A percentile compares a stretch with the other conserved stretches of the same genome.
These are phyloP conservation scores for Leucosporidium creatinivorum DNA, from an alignment of 768 basidiomycete genomes.

Conservation along the genomic window DNA sequence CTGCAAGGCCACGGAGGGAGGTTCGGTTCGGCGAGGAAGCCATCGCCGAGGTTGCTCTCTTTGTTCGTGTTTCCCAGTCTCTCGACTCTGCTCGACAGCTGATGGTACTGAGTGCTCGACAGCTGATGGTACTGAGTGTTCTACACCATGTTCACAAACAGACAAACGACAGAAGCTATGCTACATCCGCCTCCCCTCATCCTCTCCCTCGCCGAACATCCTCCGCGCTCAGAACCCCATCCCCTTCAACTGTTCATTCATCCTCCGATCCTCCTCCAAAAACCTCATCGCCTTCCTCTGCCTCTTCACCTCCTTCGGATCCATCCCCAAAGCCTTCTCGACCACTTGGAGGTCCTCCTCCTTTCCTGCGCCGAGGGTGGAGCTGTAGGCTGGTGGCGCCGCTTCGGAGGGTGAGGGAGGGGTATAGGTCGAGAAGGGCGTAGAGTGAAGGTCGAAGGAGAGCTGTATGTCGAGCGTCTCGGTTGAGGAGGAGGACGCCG, in stretches of 20 bases:
- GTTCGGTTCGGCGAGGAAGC: no score
- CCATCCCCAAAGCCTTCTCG: background rate
- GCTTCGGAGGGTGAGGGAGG: background rate
- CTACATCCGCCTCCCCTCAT: no score
- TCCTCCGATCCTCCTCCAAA: constrained; percentile 18
- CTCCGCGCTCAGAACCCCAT: background rate
- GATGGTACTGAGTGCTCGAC: no score
- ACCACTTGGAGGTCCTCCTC: background rate
- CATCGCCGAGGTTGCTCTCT: no score
- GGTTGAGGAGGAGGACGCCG: background rate
- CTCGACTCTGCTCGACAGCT: no score
- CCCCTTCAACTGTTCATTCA: constrained; percentile 7
- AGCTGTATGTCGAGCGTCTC: background rate
- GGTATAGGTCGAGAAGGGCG: background rate
- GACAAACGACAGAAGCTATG: no score
- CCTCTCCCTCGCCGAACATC: no score
- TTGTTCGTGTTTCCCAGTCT: no score
- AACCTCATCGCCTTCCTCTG: background rate
- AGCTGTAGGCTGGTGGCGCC: constrained; percentile 2
- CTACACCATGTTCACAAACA: no score
- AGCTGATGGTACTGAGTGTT: no score
- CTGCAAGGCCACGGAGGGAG: no score
- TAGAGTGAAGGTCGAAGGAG: background rate
- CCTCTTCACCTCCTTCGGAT: constrained; percentile 1
- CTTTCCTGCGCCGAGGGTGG: background rate